Percentiles rank a stretch among this genome's conserved stretches.
These are phyloP conservation scores for Grosmannia clavigera DNA, from an alignment of 2,329 filamentous ascomycete species.

Conservation along the genomic window DNA sequence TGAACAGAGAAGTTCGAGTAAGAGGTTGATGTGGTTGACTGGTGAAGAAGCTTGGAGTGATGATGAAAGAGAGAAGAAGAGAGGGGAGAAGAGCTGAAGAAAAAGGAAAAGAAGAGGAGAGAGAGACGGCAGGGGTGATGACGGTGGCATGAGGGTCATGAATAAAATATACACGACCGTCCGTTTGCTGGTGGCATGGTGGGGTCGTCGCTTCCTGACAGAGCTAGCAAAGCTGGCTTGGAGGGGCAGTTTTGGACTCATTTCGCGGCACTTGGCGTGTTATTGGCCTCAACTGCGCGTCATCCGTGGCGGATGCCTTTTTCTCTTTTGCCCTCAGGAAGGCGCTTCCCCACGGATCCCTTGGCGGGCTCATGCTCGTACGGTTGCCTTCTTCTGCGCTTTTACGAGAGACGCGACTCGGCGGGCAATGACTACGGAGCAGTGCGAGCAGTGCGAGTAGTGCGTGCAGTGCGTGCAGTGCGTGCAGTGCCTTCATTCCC, in stretches of 20 bases:
- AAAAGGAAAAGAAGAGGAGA: not conserved
- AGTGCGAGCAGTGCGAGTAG: too few relatives aligned
- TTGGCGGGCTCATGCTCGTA: not conserved
- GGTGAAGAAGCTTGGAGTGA: not conserved
- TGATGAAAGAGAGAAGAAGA: not conserved
- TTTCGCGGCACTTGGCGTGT: too few relatives aligned
- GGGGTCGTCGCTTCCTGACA: not conserved
- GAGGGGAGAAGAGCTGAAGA: not conserved
- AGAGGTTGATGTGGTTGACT: not conserved
- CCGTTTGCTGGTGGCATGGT: not conserved
- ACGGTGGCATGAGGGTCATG: slow-evolving; percentile 7
- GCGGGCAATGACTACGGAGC: too few relatives aligned
- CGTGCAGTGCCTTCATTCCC: too few relatives aligned
- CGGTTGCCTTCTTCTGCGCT: too few relatives aligned
- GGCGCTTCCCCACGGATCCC: not conserved
- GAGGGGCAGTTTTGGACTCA: not conserved
- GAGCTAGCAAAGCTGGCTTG: not conserved
- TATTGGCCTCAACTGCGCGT: not conserved
- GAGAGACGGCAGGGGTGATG: not conserved
- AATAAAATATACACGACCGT: slow-evolving; percentile 5
- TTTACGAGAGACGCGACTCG: not conserved
- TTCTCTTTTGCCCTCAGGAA: not conserved
- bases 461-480: too few relatives aligned
- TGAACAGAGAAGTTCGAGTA: not conserved
- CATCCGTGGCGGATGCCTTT: not conserved